Base-by-base conservation (phyloP, 1,284 basidiomycete species). In the Apiotrichum siamense region DNA sequence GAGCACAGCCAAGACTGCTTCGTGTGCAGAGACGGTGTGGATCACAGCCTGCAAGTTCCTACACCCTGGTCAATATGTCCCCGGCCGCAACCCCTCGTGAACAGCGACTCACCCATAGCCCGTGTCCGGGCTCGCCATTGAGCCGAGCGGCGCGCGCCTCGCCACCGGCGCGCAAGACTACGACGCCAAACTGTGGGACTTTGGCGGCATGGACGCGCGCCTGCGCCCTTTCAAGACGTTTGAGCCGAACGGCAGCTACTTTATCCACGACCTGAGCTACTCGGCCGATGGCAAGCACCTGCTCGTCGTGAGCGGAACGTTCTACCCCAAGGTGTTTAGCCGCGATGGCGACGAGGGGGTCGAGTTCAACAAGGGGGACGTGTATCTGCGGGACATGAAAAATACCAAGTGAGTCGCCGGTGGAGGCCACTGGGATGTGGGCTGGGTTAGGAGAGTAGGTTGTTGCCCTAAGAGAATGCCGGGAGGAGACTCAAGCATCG, bases 321-420 rank as follows among this genome's bases (percentile, higher is more conserved):
- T 82, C 6, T 87, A 93, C 67, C 83, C 92, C 1, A 93, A 88
- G 70, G 72, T 98, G 35, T 98, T 86, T 68, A 85, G 87, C 64
- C 81, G 87, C 54, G 86, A 97, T 48, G 92, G 92, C 2, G 87
- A 91, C 72, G 87, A 92, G 70, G 91, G 88, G 69, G 83, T 84
- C 55, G 86, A 87, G 59, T 96, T 83, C 70, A 79, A 88, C 69
- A 96, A 97, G 76, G 96, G 96, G 31, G 96, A 99, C 75, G 88
- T 88, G 57, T 99, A 97, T 69, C 87, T 99, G 63, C 84, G 96
- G 48, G 96, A 99, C 75, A 96, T 98, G 89, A 90, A 91, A 72
- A 86, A 97, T 66, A 98, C 96, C 52, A 80, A 82, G 90, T 91
- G 62, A 60, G 83, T 50, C n/a, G n/a, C n/a, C 25, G 13, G 17